Percentiles rank a stretch among this genome's conserved stretches.
Conservation (phyloP, 2,329 filamentous ascomycete genomes). For the Grosmannia huntii region DNA sequence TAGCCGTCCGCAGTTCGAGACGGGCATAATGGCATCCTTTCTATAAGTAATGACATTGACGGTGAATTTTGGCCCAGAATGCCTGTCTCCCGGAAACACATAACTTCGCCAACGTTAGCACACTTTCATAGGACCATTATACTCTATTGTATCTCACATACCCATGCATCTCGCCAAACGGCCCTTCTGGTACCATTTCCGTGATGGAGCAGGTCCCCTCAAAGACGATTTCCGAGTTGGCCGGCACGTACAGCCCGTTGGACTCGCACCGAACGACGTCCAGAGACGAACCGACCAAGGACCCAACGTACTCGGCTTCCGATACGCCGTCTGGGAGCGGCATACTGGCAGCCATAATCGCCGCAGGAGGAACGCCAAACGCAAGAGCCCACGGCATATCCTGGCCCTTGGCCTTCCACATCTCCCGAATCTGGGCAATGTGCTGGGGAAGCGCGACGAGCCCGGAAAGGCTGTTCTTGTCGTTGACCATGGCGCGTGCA, state of each 20-base stretch:
- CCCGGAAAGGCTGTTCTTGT: slow-evolving; percentile 25
- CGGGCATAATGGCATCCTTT: slow-evolving; percentile 32
- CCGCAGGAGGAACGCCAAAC: slow-evolving; percentile 35
- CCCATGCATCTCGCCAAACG: slow-evolving; percentile 36
- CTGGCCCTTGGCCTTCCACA: slow-evolving; percentile 30
- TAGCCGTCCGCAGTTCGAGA: slow-evolving; percentile 30
- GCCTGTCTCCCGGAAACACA: slow-evolving; percentile 24
- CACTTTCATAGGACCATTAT: background rate
- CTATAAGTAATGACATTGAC: slow-evolving; percentile 35
- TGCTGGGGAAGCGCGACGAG: slow-evolving; percentile 32
- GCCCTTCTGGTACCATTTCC: slow-evolving; percentile 30
- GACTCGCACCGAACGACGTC: slow-evolving; percentile 40
- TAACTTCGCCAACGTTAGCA: background rate
- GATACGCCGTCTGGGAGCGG: slow-evolving; percentile 34
- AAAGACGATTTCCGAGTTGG: slow-evolving; percentile 36
- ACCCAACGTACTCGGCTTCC: slow-evolving; percentile 35
- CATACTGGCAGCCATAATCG: slow-evolving; percentile 34
- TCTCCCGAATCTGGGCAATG: slow-evolving; percentile 30
- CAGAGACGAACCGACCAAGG: slow-evolving; percentile 28
- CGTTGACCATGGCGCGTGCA: slow-evolving; percentile 31
- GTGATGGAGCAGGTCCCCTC: slow-evolving; percentile 34
- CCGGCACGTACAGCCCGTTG: slow-evolving; percentile 33
- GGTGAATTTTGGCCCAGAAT: slow-evolving; percentile 25
- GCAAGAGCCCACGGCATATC: slow-evolving; percentile 34
- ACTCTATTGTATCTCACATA: background rate